Base-by-base conservation (phyloP, 164 flowering plant species). In the Chimonanthus praecox region DNA sequence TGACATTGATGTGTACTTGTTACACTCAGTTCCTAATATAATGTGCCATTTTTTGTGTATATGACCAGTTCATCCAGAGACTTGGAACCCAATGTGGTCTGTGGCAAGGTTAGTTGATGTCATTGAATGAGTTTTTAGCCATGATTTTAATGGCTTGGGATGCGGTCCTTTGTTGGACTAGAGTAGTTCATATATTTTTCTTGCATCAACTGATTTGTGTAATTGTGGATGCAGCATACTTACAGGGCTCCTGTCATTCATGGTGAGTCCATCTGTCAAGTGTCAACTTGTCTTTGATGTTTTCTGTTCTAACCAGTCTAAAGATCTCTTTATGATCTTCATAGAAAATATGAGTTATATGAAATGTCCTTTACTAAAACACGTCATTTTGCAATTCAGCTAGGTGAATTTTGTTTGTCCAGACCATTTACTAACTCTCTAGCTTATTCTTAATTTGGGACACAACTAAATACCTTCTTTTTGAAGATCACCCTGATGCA, bases 71-170 rank as follows among this genome's bases (percentile, higher is more conserved):
- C 98, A 96, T 80, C 98, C 99, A 11, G 97, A 96, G 78, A 92
- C 88, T 79, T 96, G 99, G 99, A 96, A 96, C 74, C 99, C 99
- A 15, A 96, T 96, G 97, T 94, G 99, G 98, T 92, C 97, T 69
- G 98, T 96, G 1, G 89, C 97, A 78, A 96, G 98, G 99, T 96
- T 79, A 33, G 72, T 64, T 8, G 33, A 16, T 11, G 10, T 33
- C 33, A n/a, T 54, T 54, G 60, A 54, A 48, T 62, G 4, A 5
- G 44, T 45, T 67, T 58, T 71, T 3, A 50, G 48, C 50, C 5
- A 66, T 16, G 3, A 44, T 33, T 33, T 66, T 44, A 33, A 44
- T 51, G n/a, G 63, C 21, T 21, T 54, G 11, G 16, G 6, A 5
- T 43, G 7, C 47, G 47, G 9, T 16, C 58, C 2, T 20, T 43